Conservation (phyloP, 352 stramenopile genomes). For the Elongisporangium anandrum region DNA sequence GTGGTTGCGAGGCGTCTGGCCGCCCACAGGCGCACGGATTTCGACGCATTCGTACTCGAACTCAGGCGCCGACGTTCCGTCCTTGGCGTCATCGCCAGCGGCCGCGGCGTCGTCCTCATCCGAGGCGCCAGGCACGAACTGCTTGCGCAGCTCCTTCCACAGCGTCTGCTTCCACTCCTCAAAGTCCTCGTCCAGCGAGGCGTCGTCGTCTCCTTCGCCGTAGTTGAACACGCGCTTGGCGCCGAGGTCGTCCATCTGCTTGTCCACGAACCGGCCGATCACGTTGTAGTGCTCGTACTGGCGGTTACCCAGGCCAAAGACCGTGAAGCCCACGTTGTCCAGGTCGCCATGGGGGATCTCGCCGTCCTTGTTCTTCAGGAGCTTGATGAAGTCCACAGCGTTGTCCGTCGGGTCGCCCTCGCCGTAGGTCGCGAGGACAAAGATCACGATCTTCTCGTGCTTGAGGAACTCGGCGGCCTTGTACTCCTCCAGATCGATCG, state of each 20-base stretch:
- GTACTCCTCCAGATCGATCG: slow-evolving; percentile 96
- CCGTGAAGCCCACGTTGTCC: slow-evolving; percentile 81
- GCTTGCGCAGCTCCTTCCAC: slow-evolving; percentile 78
- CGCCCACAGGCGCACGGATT: slow-evolving; percentile 26
- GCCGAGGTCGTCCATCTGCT: slow-evolving; percentile 81
- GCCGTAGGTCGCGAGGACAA: slow-evolving; percentile 97
- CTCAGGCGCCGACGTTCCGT: slow-evolving; percentile 30
- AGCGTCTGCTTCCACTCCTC: slow-evolving; percentile 94
- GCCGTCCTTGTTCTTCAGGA: slow-evolving; percentile 74
- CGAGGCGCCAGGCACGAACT: slow-evolving; percentile 39
- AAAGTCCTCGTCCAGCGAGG: slow-evolving; percentile 90
- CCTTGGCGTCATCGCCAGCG: slow-evolving; percentile 1
- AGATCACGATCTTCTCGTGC: slow-evolving; percentile 77
- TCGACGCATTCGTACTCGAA: slow-evolving; percentile 58
- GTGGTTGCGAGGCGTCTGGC: slow-evolving; percentile 4
- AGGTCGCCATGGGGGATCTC: slow-evolving; percentile 27
- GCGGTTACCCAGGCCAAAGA: slow-evolving; percentile 98
- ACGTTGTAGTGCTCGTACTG: slow-evolving; percentile 99
- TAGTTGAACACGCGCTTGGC: slow-evolving; percentile 84
- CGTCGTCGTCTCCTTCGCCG: slow-evolving; percentile 96
- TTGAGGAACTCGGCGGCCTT: slow-evolving; percentile 54
- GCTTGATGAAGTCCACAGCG: slow-evolving; percentile 90
- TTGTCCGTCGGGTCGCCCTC: slow-evolving; percentile 99
- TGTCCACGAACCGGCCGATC: slow-evolving; percentile 92
- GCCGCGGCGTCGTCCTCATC: slow-evolving; percentile 12